These are phyloP conservation scores for Quercus ilex DNA, from an alignment of 306 rosid genomes.

Conservation along the genomic window DNA sequence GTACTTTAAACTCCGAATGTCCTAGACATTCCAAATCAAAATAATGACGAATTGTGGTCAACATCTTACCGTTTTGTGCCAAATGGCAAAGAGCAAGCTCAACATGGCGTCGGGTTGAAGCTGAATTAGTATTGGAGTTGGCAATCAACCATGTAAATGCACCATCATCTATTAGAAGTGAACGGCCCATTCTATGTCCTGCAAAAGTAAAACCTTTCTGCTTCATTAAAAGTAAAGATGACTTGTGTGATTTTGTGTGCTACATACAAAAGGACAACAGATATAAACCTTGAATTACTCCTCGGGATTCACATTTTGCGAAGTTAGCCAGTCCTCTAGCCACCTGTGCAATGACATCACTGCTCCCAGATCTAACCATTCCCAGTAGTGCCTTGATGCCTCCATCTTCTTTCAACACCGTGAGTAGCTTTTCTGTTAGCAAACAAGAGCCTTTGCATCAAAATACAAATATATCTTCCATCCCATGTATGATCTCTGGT, in stretches of 20 bases:
- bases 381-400: constrained; percentile 59
- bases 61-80: constrained; percentile 63
- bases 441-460: constrained; percentile 6
- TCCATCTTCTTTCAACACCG: constrained; percentile 56
- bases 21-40: not conserved
- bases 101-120: constrained; percentile 56
- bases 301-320: constrained; percentile 68
- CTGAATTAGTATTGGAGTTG: constrained; percentile 38
- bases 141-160: constrained; percentile 54
- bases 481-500: not conserved
- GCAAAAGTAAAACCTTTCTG: constrained; percentile 8
- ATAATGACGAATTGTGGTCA: not conserved
- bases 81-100: constrained; percentile 70
- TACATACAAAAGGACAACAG: not conserved
- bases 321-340: constrained; percentile 71
- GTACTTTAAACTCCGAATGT: too few relatives aligned
- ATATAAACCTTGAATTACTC: constrained; percentile 49
- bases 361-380: constrained; percentile 48
- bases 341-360: constrained; percentile 61
- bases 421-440: constrained; percentile 49
- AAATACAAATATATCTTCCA: not conserved
- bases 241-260: not conserved
- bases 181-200: constrained; percentile 56
- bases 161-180: constrained; percentile 54
- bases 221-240: not conserved